These are phyloP conservation scores for Kluyveromyces marxianus DNA, from an alignment of 1,139 yeast species.

Conservation along the genomic window DNA sequence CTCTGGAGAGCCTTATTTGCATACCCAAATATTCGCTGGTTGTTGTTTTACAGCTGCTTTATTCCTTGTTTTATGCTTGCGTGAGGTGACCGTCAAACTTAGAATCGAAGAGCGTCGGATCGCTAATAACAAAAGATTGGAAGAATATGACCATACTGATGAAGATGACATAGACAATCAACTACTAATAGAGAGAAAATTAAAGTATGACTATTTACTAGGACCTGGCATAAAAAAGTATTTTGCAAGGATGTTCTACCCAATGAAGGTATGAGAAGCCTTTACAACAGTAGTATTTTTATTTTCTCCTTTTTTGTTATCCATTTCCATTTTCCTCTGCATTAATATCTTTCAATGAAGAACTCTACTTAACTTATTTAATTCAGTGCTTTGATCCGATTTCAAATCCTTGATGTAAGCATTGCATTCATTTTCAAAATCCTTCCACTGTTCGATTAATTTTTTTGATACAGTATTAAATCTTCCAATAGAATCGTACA, in stretches of 20 bases:
- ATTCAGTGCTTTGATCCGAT: slow-evolving; percentile 23
- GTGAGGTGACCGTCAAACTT: slow-evolving; percentile 36
- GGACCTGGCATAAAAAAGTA: slow-evolving; percentile 22
- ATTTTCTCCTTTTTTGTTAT: not conserved
- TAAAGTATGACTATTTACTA: slow-evolving; percentile 22
- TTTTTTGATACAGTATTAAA: slow-evolving; percentile 17
- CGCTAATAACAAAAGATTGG: not conserved
- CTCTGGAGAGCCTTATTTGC: slow-evolving; percentile 40
- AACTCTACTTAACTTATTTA: slow-evolving; percentile 20
- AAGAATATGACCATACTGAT: not conserved
- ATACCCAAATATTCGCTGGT: slow-evolving; percentile 58
- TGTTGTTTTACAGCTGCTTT: slow-evolving; percentile 37
- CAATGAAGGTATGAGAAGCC: slow-evolving; percentile 32
- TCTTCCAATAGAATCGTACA: slow-evolving; percentile 12
- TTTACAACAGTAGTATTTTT: not conserved
- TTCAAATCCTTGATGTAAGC: slow-evolving; percentile 23
- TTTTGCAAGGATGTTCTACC: slow-evolving; percentile 33
- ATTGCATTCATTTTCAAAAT: slow-evolving; percentile 15
- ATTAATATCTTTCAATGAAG: slow-evolving; percentile 14
- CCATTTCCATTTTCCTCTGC: too few species aligned
- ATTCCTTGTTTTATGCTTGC: slow-evolving; percentile 29
- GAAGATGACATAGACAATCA: slow-evolving; percentile 3
- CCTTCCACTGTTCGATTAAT: slow-evolving; percentile 16
- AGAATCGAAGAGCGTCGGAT: slow-evolving; percentile 14
- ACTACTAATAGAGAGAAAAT: slow-evolving; percentile 11